These are phyloP conservation scores for Phalaenopsis equestris DNA, from an alignment of 106 monocot genomes.

Conservation along the genomic window DNA sequence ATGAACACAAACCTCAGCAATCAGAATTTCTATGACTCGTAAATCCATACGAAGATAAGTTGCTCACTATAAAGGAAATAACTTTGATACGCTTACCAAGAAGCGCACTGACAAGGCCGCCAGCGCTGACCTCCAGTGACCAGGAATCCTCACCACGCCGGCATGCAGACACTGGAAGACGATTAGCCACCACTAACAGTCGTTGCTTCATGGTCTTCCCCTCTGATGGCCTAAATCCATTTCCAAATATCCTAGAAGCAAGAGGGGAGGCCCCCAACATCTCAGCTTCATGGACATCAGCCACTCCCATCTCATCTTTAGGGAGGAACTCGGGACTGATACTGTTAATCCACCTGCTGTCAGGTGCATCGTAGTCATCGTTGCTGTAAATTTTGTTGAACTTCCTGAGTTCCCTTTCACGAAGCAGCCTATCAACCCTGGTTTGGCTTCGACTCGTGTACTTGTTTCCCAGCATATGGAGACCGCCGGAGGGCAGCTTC, in stretches of 20 bases:
- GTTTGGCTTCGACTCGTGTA: slow-evolving; percentile 32
- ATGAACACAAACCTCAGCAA: neutral
- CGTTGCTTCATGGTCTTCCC: slow-evolving; percentile 65
- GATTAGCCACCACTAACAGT: slow-evolving; percentile 85
- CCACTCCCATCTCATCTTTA: neutral
- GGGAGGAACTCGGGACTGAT: neutral
- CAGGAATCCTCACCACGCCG: slow-evolving; percentile 77
- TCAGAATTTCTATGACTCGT: neutral
- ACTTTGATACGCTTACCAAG: slow-evolving; percentile 38
- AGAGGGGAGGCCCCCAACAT: slow-evolving; percentile 6
- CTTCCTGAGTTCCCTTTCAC: slow-evolving; percentile 65
- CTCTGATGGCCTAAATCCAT: slow-evolving; percentile 11
- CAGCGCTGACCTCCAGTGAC: slow-evolving; percentile 95
- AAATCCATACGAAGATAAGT: neutral
- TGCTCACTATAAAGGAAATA: neutral
- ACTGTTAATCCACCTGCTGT: slow-evolving; percentile 10
- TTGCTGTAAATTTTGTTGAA: slow-evolving; percentile 22
- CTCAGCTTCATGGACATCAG: neutral
- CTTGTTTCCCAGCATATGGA: slow-evolving; percentile 24
- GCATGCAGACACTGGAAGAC: slow-evolving; percentile 85
- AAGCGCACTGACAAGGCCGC: slow-evolving; percentile 89
- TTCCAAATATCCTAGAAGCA: slow-evolving; percentile 1
- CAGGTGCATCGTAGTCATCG: neutral
- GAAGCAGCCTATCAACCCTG: slow-evolving; percentile 62
- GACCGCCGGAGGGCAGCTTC: slow-evolving; percentile 20